Percentiles rank a stretch among this genome's conserved stretches.
Conservation (phyloP, 768 basidiomycete species). For the Inosperma sp. region DNA sequence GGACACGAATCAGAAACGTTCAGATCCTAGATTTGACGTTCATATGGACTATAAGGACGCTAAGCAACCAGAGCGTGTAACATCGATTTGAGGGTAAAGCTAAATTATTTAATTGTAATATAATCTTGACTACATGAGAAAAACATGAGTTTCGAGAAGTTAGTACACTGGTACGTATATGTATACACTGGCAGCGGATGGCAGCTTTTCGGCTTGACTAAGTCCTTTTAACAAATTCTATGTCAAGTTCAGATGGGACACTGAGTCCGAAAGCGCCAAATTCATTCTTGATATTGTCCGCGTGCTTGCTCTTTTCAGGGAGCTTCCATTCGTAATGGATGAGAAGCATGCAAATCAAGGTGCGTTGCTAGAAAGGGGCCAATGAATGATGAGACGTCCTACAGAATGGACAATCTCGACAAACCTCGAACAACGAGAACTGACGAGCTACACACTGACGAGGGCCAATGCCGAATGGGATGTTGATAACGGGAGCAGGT, state of each 20-base stretch:
- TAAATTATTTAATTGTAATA: too few species aligned
- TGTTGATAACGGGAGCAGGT: slow-evolving; percentile 5
- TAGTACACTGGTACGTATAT: too few species aligned
- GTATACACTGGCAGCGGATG: too few species aligned
- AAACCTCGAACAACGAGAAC: slow-evolving; percentile 26
- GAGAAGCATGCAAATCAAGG: slow-evolving; percentile 32
- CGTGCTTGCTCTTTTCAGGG: slow-evolving; percentile 26
- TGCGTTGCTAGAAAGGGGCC: slow-evolving; percentile 9
- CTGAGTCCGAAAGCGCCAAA: slow-evolving; percentile 34
- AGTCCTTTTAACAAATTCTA: too few species aligned
- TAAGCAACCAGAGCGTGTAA: too few species aligned
- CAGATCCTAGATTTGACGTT: too few species aligned
- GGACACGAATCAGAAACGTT: too few species aligned
- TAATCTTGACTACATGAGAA: too few species aligned
- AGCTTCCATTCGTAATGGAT: slow-evolving; percentile 32
- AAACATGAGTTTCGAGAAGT: too few species aligned
- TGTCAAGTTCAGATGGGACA: slow-evolving; percentile 30
- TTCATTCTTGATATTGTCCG: slow-evolving; percentile 26
- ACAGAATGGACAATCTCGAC: slow-evolving; percentile 3
- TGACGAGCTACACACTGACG: slow-evolving; percentile 32
- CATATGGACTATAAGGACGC: too few species aligned
- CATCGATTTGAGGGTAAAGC: too few species aligned
- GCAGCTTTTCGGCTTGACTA: too few species aligned
- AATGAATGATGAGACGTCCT: not conserved
- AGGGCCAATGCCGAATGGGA: slow-evolving; percentile 32